A percentile compares a stretch with the other conserved stretches of the same genome.
phyloP scores from a whole-genome alignment of 2,329 filamentous ascomycete species.

The Diaporthe destruens region DNA sequence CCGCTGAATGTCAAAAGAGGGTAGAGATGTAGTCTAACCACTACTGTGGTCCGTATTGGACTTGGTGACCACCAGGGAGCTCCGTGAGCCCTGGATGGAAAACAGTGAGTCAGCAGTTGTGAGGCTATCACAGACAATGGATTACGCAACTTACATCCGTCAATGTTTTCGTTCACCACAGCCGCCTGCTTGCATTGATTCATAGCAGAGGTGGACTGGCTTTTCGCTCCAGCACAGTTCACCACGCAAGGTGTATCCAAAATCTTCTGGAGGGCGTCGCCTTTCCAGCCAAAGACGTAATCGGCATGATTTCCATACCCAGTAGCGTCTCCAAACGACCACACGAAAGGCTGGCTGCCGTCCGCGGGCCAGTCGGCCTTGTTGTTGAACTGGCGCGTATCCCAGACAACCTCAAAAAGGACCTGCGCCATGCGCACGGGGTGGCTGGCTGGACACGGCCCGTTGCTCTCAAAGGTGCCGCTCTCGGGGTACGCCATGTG shows the following conservation, averaged over 20 bases:
- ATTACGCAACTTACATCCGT: constrained; percentile 47
- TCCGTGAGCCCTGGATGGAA: constrained; percentile 18
- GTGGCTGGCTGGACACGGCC: constrained; percentile 49
- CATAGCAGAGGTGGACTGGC: constrained; percentile 47
- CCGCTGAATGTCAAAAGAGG: background rate
- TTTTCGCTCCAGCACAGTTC: constrained; percentile 45
- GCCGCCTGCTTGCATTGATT: constrained; percentile 45
- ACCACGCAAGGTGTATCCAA: constrained; percentile 46
- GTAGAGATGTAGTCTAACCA: background rate
- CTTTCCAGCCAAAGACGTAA: constrained; percentile 51
- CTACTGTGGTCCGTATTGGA: constrained; percentile 5
- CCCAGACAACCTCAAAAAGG: constrained; percentile 58
- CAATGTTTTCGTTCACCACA: constrained; percentile 46
- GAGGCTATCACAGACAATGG: background rate
- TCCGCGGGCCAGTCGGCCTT: constrained; percentile 51
- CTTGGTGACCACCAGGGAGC: constrained; percentile 12
- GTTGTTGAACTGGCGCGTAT: constrained; percentile 54
- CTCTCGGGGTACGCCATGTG: constrained; percentile 49
- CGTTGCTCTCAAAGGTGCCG: constrained; percentile 37
- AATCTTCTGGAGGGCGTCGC: constrained; percentile 48
- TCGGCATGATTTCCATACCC: constrained; percentile 53
- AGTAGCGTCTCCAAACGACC: constrained; percentile 49
- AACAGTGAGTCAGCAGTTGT: constrained; percentile 1
- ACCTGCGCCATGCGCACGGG: constrained; percentile 53
- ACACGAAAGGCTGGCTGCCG: constrained; percentile 49